These are phyloP conservation scores for Lenwebbia sp. DNA, from an alignment of 345 rosid species.

Conservation along the genomic window DNA sequence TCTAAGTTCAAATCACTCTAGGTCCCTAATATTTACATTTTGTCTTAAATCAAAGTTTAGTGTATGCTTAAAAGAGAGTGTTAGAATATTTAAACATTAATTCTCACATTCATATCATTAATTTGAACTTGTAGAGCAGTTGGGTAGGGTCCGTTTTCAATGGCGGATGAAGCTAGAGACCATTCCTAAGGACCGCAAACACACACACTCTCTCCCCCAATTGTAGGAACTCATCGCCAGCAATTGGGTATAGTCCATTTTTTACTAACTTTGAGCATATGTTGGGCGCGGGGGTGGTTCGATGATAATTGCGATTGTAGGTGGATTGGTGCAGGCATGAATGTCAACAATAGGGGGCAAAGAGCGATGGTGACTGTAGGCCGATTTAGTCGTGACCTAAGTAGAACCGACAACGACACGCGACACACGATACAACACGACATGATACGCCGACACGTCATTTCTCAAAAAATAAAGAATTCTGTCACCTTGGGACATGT, in stretches of 20 bases:
- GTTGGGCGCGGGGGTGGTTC: background rate
- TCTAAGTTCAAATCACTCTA: background rate
- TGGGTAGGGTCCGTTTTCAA: background rate
- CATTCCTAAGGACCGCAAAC: background rate
- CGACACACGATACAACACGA: too few relatives aligned
- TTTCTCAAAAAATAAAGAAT: too few relatives aligned
- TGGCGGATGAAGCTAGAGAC: background rate
- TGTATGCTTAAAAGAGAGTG: too few relatives aligned
- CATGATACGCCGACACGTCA: too few relatives aligned
- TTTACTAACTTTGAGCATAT: background rate
- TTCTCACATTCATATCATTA: fast-evolving
- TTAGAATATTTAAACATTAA: background rate
- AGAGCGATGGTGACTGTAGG: background rate
- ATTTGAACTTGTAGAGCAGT: background rate
- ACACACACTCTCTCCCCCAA: background rate
- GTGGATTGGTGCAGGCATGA: background rate
- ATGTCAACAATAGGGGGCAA: too few relatives aligned
- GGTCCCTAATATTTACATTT: fast-evolving
- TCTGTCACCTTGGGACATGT: too few relatives aligned
- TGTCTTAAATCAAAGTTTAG: background rate
- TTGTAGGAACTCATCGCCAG: fast-evolving
- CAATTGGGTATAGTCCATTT: too few relatives aligned
- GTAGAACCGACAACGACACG: too few relatives aligned
- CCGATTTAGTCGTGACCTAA: background rate
- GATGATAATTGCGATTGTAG: background rate